These are phyloP conservation scores for Camellia oleifera DNA, from an alignment of 179 eudicot genomes.

Conservation along the genomic window DNA sequence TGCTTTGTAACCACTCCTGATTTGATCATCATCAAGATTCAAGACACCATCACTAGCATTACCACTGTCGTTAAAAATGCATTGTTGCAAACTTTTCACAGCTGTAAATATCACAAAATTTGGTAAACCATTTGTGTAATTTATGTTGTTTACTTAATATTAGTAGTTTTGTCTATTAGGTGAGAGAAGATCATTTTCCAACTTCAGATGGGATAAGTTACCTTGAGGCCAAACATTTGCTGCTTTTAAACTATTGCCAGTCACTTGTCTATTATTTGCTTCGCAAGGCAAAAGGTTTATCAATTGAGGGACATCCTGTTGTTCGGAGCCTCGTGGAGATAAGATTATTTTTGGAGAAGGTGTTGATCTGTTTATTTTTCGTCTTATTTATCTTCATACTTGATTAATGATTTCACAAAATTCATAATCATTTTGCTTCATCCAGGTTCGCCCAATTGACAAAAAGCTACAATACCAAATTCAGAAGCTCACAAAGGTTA, in stretches of 20 bases:
- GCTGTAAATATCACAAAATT: background rate
- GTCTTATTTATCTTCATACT: background rate
- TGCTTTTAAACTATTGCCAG: constrained; percentile 84
- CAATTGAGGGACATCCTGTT: constrained; percentile 88
- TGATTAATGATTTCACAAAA: constrained; percentile 6
- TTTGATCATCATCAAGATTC: background rate
- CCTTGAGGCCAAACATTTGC: constrained; percentile 87
- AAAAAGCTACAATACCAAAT: constrained; percentile 82
- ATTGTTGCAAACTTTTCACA: background rate
- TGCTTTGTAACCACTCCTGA: too few relatives aligned
- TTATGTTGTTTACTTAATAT: constrained; percentile 9
- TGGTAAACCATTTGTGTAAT: background rate
- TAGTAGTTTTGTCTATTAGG: constrained; percentile 34
- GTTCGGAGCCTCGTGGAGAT: constrained; percentile 81
- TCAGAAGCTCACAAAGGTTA: constrained; percentile 56
- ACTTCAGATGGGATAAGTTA: constrained; percentile 85
- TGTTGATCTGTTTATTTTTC: constrained; percentile 15
- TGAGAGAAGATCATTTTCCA: constrained; percentile 61
- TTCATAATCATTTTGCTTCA: background rate
- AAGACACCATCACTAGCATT: background rate
- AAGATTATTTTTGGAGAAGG: constrained; percentile 90
- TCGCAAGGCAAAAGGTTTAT: constrained; percentile 75
- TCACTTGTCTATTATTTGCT: constrained; percentile 89
- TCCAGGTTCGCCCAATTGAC: constrained; percentile 88
- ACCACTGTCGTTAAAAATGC: background rate